phyloP scores from a whole-genome alignment of 352 stramenopile species.

The Phytophthora ramorum region DNA sequence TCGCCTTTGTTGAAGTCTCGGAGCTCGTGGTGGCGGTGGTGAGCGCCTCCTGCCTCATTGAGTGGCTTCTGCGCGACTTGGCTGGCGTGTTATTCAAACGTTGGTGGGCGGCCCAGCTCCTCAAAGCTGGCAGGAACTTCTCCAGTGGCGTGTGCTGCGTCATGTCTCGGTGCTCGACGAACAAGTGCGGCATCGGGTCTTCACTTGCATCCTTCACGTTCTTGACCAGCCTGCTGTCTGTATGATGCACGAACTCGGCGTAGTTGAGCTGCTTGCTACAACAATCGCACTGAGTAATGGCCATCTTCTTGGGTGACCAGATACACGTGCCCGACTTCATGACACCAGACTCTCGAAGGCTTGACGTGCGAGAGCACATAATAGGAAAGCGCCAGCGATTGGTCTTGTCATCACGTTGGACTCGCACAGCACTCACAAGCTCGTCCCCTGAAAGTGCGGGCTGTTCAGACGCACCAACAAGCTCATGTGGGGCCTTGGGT shows the following conservation, averaged over 20 bases:
- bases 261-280: conserved; percentile 22
- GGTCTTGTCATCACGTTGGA: conserved; percentile 16
- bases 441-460: conserved; percentile 23
- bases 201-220: conserved; percentile 19
- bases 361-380: conserved; percentile 29
- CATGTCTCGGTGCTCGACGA: conserved; percentile 32
- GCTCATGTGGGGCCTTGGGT: conserved; percentile 3
- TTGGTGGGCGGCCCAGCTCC: conserved; percentile 17
- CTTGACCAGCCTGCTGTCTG: conserved; percentile 26
- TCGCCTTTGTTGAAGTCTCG: background rate
- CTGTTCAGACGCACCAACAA: conserved; percentile 12
- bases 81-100: conserved; percentile 18
- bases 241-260: conserved; percentile 33
- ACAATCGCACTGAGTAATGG: conserved; percentile 24
- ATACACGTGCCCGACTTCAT: conserved; percentile 31
- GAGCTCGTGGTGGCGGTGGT: background rate
- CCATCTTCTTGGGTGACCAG: conserved; percentile 23
- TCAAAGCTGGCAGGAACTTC: conserved; percentile 14
- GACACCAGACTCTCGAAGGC: conserved; percentile 20
- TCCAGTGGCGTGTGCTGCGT: conserved; percentile 22
- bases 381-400: conserved; percentile 27
- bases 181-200: conserved; percentile 33
- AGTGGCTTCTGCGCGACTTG: conserved; percentile 1
- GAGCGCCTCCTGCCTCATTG: conserved; percentile 4
- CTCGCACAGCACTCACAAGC: conserved; percentile 24